Base-by-base conservation (phyloP, 2,329 filamentous ascomycete genomes). In the Calonectria montana region DNA sequence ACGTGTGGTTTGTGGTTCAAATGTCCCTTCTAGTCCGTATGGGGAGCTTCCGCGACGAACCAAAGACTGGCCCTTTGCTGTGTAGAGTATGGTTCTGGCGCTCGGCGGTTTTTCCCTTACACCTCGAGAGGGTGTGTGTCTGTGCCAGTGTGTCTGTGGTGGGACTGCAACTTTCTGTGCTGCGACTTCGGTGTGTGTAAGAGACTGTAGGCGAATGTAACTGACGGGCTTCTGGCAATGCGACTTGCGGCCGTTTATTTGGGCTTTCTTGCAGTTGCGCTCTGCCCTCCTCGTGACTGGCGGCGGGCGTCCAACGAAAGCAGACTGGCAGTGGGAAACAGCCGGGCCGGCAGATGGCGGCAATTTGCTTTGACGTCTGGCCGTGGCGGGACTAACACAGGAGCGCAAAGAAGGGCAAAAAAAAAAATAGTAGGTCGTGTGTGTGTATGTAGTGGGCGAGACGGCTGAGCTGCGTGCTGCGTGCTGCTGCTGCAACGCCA, bases 401-500 rank as follows among this genome's bases (percentile, higher is more conserved):
- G 59, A 37, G 45, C 55, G 55, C 62, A 67, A n/a, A 41, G n/a
- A 37, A 3, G 18, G 43, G 12, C 7, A 35, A 13, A 25, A 25
- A 48, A 35, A 48, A 35, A 23, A 47, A 64, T 25, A 41, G 21
- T 64, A 35, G 31, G 53, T 31, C 31, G 53, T 25, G 21, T 48
- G 53, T 53, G 27, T 47, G 61, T 63, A 23, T 45, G 61, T 47
- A 48, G 61, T 13, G 16, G 25, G 43, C 31, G 65, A 47, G 48
- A 43, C 48, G 29, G 50, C 55, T 61, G 21, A 62, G 64, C 64
- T 70, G 69, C 69, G 55, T 41, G 47, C 45, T n/a, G n/a, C n/a
- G n/a, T n/a, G n/a, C n/a, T n/a, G n/a, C n/a, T n/a, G n/a, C n/a
- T 67, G 63, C 68, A 67, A 70, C 63, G 68, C 68, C 63, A 70